Percentiles rank a stretch among this genome's conserved stretches.
These are phyloP conservation scores for Aureobasidium leucospermi DNA, from an alignment of 2,329 filamentous ascomycete genomes.

Conservation along the genomic window DNA sequence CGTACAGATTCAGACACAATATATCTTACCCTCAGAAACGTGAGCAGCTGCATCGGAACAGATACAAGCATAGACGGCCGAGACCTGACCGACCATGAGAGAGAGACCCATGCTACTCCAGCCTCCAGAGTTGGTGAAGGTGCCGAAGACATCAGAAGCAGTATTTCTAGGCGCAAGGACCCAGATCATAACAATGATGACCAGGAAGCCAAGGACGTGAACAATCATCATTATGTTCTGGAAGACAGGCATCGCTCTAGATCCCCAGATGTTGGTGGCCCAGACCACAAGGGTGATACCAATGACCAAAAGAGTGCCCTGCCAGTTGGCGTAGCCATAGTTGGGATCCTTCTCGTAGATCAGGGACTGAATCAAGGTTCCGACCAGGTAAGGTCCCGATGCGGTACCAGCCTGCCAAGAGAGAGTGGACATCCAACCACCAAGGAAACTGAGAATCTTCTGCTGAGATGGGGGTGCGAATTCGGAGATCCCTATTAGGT, in stretches of 20 bases:
- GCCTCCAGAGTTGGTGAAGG: slow-evolving; percentile 40
- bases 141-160: slow-evolving; percentile 38
- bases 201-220: slow-evolving; percentile 48
- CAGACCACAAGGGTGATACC: slow-evolving; percentile 41
- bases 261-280: slow-evolving; percentile 34
- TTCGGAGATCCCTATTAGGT: slow-evolving; percentile 20
- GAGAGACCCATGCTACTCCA: slow-evolving; percentile 40
- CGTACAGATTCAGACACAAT: too few species aligned
- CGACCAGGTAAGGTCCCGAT: slow-evolving; percentile 28
- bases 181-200: slow-evolving; percentile 42
- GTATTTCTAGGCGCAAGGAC: slow-evolving; percentile 35
- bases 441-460: slow-evolving; percentile 19
- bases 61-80: slow-evolving; percentile 12
- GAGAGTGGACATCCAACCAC: slow-evolving; percentile 32
- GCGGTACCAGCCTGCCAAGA: slow-evolving; percentile 31
- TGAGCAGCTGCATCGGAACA: slow-evolving; percentile 10
- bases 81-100: slow-evolving; percentile 33
- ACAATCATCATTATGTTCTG: slow-evolving; percentile 35
- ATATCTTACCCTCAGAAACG: neutral
- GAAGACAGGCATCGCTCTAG: slow-evolving; percentile 29
- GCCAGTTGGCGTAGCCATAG: slow-evolving; percentile 33
- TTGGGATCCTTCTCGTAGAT: slow-evolving; percentile 27
- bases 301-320: slow-evolving; percentile 43
- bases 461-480: slow-evolving; percentile 16
- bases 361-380: slow-evolving; percentile 31